Evolutionary conservation across 2,329 filamentous ascomycete genomes (phyloP).

Genomic region (Xylaria sp.): DNA sequence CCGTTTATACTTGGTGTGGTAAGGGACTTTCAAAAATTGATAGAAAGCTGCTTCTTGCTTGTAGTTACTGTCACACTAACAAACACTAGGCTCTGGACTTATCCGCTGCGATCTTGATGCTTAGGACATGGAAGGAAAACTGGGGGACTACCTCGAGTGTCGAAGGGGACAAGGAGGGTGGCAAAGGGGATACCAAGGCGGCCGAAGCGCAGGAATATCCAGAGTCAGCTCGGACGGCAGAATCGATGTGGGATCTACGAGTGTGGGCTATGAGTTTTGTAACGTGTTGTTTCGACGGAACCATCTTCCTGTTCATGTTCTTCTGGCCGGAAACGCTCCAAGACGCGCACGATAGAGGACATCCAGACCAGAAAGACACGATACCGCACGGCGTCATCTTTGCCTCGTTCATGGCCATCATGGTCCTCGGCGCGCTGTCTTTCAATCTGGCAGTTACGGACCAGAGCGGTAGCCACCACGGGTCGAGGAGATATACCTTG

Average conservation of each 20-base stretch:
- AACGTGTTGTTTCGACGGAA: conserved; percentile 51
- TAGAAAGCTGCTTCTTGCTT: neutral
- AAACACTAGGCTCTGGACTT: conserved; percentile 43
- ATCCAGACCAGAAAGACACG: conserved; percentile 20
- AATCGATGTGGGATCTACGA: conserved; percentile 40
- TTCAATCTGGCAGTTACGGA: conserved; percentile 55
- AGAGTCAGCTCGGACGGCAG: neutral
- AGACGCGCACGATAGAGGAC: conserved; percentile 43
- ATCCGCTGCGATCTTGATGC: conserved; percentile 47
- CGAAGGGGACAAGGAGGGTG: neutral
- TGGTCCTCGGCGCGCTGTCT: conserved; percentile 67
- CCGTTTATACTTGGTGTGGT: conserved; percentile 61
- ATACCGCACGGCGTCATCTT: conserved; percentile 64
- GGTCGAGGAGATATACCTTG: neutral
- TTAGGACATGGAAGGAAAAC: conserved; percentile 49
- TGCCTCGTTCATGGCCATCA: conserved; percentile 67
- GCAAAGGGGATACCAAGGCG: neutral
- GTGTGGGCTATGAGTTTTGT: conserved; percentile 50
- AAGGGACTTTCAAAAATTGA: conserved; percentile 12
- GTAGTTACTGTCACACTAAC: conserved; percentile 1
- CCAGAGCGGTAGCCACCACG: neutral
- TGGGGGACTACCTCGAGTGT: conserved; percentile 22
- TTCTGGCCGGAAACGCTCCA: conserved; percentile 50
- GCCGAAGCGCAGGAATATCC: conserved; percentile 1
- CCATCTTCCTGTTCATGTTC: conserved; percentile 50